phyloP scores from a whole-genome alignment of 306 rosid genomes.

The Boehmeria nivea region DNA sequence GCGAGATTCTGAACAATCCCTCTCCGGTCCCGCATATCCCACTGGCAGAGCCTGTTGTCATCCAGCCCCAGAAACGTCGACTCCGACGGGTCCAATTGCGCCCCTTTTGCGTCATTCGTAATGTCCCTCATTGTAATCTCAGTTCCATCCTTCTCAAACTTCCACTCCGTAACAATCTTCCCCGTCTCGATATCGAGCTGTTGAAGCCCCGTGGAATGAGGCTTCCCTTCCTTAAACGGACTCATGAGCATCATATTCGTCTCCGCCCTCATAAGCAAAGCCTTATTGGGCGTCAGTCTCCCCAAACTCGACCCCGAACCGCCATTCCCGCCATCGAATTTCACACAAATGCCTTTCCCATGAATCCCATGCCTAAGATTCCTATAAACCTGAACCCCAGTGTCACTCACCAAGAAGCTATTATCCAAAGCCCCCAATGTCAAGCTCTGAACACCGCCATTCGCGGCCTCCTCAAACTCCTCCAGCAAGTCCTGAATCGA shows the following conservation, averaged over 20 bases:
- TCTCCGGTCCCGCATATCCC: conserved; percentile 80
- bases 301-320: conserved; percentile 16
- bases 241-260: conserved; percentile 93
- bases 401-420: conserved; percentile 69
- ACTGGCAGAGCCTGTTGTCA: conserved; percentile 82
- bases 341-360: conserved; percentile 71
- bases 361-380: conserved; percentile 68
- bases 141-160: conserved; percentile 82
- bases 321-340: conserved; percentile 36
- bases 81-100: conserved; percentile 84
- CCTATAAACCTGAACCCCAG: conserved; percentile 70
- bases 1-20: conserved; percentile 79
- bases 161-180: conserved; percentile 78
- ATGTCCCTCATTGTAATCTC: conserved; percentile 81
- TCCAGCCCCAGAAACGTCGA: conserved; percentile 92
- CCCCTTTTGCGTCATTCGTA: conserved; percentile 68
- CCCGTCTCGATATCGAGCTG: conserved; percentile 88
- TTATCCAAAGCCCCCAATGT: conserved; percentile 75
- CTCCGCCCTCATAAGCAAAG: conserved; percentile 66
- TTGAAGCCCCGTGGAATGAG: conserved; percentile 49
- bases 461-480: conserved; percentile 83
- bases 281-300: conserved; percentile 53
- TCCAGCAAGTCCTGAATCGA: conserved; percentile 48
- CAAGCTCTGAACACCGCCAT: conserved; percentile 79
- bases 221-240: conserved; percentile 63